Conservation (phyloP, 2,329 filamentous ascomycete genomes). For the Botrytis cinerea region DNA sequence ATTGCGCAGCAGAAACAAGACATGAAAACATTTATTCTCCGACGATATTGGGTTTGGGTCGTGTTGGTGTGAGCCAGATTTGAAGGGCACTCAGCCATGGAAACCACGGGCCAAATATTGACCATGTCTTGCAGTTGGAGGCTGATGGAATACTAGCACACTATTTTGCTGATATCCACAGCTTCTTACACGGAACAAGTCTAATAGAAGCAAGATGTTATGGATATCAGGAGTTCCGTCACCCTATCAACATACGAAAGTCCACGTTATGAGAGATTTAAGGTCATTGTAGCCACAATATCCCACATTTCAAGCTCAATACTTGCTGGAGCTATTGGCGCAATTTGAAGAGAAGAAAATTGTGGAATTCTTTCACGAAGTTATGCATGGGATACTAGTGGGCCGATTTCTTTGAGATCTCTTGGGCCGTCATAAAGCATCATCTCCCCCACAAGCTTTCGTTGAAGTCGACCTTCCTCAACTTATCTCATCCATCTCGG, state of each 20-base stretch:
- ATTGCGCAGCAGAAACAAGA: conserved; percentile 4
- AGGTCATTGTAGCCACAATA: neutral
- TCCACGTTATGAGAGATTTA: neutral
- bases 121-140: neutral
- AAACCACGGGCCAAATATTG: conserved; percentile 5
- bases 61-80: neutral
- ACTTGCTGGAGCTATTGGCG: neutral
- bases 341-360: neutral
- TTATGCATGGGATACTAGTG: neutral
- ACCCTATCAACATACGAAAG: too few relatives aligned
- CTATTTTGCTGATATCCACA: neutral
- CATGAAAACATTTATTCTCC: neutral
- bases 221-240: neutral
- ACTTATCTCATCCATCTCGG: neutral
- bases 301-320: neutral
- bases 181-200: conserved; percentile 5
- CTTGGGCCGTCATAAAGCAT: neutral
- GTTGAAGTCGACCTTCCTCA: neutral
- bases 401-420: neutral
- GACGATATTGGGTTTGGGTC: neutral
- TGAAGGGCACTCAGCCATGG: conserved; percentile 11
- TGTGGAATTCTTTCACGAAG: neutral
- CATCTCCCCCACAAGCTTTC: neutral
- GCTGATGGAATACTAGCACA: neutral
- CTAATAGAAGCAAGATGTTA: neutral